Conservation (phyloP, 202 grass and related monocot species). For the Eragrostis tef region DNA sequence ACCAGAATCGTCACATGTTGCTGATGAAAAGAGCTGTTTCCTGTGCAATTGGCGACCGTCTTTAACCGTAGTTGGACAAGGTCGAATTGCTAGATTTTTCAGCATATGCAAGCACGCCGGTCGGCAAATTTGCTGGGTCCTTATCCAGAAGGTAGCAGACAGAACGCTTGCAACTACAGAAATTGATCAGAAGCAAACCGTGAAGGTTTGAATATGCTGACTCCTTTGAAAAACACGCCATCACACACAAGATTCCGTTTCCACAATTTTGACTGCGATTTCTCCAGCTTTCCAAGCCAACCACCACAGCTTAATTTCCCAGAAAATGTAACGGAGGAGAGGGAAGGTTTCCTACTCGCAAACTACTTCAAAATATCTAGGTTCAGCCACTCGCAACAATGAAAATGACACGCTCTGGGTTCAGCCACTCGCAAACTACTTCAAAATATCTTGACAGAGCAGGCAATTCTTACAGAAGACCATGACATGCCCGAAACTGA, state of each 20-base stretch:
- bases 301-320: neutral
- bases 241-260: neutral
- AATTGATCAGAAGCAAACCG: neutral
- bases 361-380: no score
- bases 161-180: neutral
- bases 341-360: neutral
- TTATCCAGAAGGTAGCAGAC: slow-evolving; percentile 14
- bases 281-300: neutral
- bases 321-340: neutral
- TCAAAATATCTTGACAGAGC: neutral
- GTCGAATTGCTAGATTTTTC: neutral
- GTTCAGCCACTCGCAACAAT: no score
- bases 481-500: neutral
- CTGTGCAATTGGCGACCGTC: neutral
- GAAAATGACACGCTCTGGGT: neutral
- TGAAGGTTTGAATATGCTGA: neutral
- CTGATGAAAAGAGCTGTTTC: neutral
- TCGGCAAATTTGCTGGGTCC: neutral
- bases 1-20: neutral
- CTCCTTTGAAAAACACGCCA: neutral
- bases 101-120: neutral
- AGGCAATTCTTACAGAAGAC: neutral
- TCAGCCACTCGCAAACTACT: neutral
- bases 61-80: neutral
- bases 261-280: neutral